These are phyloP conservation scores for Nakaseomyces sp. DNA, from an alignment of 1,139 yeast genomes.

Conservation along the genomic window DNA sequence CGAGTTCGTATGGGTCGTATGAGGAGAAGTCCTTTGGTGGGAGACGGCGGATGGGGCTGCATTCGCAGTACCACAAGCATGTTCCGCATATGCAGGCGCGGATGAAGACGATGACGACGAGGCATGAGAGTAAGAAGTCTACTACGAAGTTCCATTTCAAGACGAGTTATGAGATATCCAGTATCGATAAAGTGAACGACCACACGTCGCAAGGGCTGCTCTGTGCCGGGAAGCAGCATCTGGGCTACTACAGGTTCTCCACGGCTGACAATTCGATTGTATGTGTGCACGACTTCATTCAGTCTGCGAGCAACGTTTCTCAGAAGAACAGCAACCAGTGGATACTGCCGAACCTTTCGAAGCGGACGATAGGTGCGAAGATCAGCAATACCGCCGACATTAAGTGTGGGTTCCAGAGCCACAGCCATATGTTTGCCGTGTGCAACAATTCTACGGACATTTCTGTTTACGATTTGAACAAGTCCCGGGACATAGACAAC, in stretches of 20 bases:
- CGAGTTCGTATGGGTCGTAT: constrained; percentile 1
- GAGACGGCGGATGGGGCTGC: background rate
- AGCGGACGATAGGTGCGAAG: constrained; percentile 30
- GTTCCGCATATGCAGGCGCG: background rate
- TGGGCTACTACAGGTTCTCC: constrained; percentile 26
- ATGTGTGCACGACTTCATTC: constrained; percentile 21
- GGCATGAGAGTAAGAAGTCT: constrained; percentile 1
- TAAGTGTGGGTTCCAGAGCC: constrained; percentile 39
- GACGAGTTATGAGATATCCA: constrained; percentile 24
- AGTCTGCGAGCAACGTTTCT: constrained; percentile 9
- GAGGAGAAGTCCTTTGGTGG: background rate
- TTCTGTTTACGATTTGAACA: constrained; percentile 41
- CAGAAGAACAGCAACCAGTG: constrained; percentile 9
- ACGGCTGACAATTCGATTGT: constrained; percentile 16
- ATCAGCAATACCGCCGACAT: constrained; percentile 43
- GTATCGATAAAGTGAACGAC: constrained; percentile 29
- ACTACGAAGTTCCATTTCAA: constrained; percentile 6
- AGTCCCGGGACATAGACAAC: constrained; percentile 33
- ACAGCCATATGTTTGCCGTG: constrained; percentile 39
- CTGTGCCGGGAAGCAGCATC: constrained; percentile 30
- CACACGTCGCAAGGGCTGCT: constrained; percentile 19
- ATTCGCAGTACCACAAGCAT: background rate
- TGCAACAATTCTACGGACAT: constrained; percentile 42
- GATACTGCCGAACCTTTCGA: constrained; percentile 12
- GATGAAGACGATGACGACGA: background rate